Evolutionary conservation across 352 stramenopile species (phyloP), one percentile per base, ranked within the genome.

Genomic region (Pythium monospermum): DNA sequence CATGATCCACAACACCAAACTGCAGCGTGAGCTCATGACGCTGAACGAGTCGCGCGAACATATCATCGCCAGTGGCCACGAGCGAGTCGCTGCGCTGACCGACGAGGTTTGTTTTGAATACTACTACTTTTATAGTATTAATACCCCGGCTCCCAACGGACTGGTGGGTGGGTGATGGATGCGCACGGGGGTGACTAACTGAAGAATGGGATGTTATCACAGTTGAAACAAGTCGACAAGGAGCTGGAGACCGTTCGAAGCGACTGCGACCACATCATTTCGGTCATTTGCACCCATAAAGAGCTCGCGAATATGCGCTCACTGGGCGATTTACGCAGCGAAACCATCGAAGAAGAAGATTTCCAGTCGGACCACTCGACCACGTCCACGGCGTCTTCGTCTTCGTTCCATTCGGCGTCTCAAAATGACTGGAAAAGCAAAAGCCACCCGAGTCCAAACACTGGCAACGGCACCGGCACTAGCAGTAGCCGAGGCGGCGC

Each of bases 11-110:
- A 89, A 89, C 59, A 82, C 63, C 39, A 71, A 61, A 32, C 75
- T 87, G 57, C 69, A 89, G 64, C 71, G 72, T 42, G 75, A 89
- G 49, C 64, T 83, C 41, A 62, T 72, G 61, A 42, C 60, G 45
- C 63, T 86, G 27, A 68, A 74, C 46, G 67, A 54, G 21, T 64
- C 77, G 30, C 74, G 69, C 48, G 69, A 85, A 37, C 57, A 68
- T 33, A 62, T 82, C 4, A 61, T 74, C 26, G 60, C 53, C 8
- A 28, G 62, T 1, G 69, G 72, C 43, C 65, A 65, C 48, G 53
- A 73, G n/a, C 68, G 69, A 42, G 69, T 70, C 47, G 42, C 69
- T 26, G 61, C 64, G 31, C 66, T 89, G 38, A 66, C 70, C 19
- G 56, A 76, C n/a, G 71, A 86, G 54, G 59, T 68, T 28, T 32